A percentile compares a stretch with the other conserved stretches of the same genome.
phyloP scores from a whole-genome alignment of 352 stramenopile genomes.

The Globisporangium solare region DNA sequence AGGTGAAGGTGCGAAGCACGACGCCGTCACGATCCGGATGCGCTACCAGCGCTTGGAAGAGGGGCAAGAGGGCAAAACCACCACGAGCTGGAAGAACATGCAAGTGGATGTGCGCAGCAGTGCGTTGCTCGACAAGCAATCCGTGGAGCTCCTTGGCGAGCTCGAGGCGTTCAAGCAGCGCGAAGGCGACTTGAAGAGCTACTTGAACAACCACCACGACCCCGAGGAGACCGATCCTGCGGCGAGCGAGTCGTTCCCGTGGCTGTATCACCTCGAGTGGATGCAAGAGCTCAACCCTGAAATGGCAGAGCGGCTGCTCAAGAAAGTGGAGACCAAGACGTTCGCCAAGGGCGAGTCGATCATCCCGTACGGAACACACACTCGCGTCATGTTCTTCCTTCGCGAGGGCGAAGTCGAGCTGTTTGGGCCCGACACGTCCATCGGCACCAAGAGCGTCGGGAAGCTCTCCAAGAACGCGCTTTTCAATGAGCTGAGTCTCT shows the following conservation, averaged over 20 bases:
- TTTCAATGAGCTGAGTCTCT: constrained; percentile 61
- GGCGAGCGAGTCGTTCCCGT: constrained; percentile 3
- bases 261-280: constrained; percentile 17
- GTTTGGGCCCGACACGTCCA: constrained; percentile 35
- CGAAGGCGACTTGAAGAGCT: constrained; percentile 23
- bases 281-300: constrained; percentile 11
- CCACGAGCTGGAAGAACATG: constrained; percentile 5
- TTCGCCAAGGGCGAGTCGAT: constrained; percentile 22
- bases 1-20: constrained; percentile 2
- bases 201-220: constrained; percentile 38
- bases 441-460: constrained; percentile 30
- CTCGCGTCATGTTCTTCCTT: constrained; percentile 38
- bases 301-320: constrained; percentile 9
- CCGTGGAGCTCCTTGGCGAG: constrained; percentile 26
- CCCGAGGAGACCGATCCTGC: background rate
- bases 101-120: constrained; percentile 18
- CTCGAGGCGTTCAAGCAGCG: constrained; percentile 26
- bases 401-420: constrained; percentile 38
- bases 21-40: constrained; percentile 10
- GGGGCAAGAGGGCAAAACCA: background rate
- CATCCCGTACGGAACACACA: constrained; percentile 44
- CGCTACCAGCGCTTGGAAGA: constrained; percentile 2
- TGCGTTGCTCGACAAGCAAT: constrained; percentile 48
- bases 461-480: constrained; percentile 15
- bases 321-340: constrained; percentile 10